Evolutionary conservation across 768 basidiomycete species (phyloP).

Genomic region (Agaricus bisporus): DNA sequence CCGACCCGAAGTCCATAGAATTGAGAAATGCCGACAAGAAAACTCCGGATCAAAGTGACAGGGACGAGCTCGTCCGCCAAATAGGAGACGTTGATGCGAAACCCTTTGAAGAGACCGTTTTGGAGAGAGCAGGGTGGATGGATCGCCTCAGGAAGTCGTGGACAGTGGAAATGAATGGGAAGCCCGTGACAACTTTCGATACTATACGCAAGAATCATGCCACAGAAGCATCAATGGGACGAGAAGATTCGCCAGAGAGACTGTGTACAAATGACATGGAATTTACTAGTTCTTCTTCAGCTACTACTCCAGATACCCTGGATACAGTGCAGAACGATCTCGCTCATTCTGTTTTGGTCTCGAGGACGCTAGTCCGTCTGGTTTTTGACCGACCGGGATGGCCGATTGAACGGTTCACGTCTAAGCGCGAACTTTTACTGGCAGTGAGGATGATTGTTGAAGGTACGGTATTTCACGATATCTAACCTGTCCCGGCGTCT

Average conservation of each 20-base stretch:
- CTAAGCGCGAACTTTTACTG: neutral
- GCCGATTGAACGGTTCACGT: neutral
- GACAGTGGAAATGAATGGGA: neutral
- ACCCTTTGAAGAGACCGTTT: neutral
- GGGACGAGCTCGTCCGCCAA: neutral
- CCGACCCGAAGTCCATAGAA: neutral
- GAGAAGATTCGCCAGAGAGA: too few relatives aligned
- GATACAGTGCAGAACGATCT: neutral
- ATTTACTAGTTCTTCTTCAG: too few relatives aligned
- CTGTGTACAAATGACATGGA: too few relatives aligned
- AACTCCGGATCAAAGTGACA: neutral
- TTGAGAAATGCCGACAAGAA: neutral
- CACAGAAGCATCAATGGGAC: neutral
- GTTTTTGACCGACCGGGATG: neutral
- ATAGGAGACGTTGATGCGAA: neutral
- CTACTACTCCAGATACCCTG: too few relatives aligned
- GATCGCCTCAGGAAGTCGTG: neutral
- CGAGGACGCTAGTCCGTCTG: neutral
- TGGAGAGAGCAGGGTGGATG: neutral
- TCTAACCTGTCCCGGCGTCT: neutral
- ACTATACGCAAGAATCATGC: neutral
- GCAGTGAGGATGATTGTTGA: neutral
- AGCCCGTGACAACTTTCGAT: neutral
- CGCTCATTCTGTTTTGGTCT: neutral
- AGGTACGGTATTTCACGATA: neutral